Evolutionary conservation across 352 stramenopile species (phyloP).

Genomic region (Elongisporangium senticosum): DNA sequence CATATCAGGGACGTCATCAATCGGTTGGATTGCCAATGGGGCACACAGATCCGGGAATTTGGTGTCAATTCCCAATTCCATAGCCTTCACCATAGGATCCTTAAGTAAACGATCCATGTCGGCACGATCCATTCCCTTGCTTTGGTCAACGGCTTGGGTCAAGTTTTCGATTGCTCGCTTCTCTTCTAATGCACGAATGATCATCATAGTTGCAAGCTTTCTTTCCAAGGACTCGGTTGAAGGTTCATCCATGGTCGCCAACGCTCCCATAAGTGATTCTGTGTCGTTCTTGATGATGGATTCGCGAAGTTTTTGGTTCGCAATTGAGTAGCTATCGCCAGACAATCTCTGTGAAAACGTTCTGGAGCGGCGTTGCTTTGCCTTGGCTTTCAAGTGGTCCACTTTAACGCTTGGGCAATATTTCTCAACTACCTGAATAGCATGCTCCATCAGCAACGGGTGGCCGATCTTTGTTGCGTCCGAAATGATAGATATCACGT

Average conservation of each 20-base stretch:
- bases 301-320: conserved; percentile 43
- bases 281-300: conserved; percentile 63
- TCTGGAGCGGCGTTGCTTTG: conserved; percentile 28
- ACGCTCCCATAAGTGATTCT: conserved; percentile 59
- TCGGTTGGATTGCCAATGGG: conserved; percentile 6
- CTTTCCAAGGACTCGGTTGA: conserved; percentile 61
- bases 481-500: conserved; percentile 65
- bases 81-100: conserved; percentile 33
- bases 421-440: conserved; percentile 49
- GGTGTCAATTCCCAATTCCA: conserved; percentile 51
- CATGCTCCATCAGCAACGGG: conserved; percentile 57
- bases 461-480: conserved; percentile 57
- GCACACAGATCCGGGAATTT: conserved; percentile 33
- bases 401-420: conserved; percentile 52
- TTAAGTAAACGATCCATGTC: conserved; percentile 25
- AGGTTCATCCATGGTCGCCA: conserved; percentile 59
- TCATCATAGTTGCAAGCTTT: conserved; percentile 80
- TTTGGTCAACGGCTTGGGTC: conserved; percentile 16
- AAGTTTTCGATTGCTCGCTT: conserved; percentile 58
- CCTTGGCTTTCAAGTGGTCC: conserved; percentile 37
- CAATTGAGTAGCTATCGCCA: conserved; percentile 10
- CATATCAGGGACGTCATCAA: conserved; percentile 6
- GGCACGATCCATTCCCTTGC: conserved; percentile 8
- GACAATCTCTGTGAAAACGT: conserved; percentile 24
- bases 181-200: conserved; percentile 71